phyloP scores from a whole-genome alignment of 2,329 filamentous ascomycete species.

The Ophiosphaerella herpotricha region DNA sequence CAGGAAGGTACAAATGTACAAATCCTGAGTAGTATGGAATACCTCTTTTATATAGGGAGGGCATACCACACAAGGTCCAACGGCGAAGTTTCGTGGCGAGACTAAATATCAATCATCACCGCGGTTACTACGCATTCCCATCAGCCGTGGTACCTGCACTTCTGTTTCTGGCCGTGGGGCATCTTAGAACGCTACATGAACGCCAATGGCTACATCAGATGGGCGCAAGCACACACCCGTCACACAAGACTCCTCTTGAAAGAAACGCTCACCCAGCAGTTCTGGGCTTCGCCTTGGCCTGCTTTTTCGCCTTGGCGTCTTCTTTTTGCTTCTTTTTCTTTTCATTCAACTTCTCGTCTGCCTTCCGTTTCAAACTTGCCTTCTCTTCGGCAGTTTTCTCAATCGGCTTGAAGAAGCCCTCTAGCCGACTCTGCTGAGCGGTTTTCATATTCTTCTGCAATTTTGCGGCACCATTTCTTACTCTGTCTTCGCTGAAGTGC shows the following conservation, averaged over 20 bases:
- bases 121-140: background rate
- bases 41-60: too few relatives aligned
- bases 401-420: constrained; percentile 95
- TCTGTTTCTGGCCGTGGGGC: background rate
- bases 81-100: too few relatives aligned
- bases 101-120: too few relatives aligned
- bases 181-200: constrained; percentile 2
- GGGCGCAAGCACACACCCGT: constrained; percentile 6
- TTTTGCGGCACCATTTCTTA: constrained; percentile 75
- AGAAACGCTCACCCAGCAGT: constrained; percentile 13
- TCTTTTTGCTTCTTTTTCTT: constrained; percentile 96
- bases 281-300: constrained; percentile 79
- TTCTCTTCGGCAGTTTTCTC: constrained; percentile 88
- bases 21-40: too few relatives aligned
- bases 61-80: too few relatives aligned
- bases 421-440: constrained; percentile 85
- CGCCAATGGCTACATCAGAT: constrained; percentile 2
- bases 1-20: too few relatives aligned
- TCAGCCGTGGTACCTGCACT: background rate
- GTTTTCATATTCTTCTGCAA: constrained; percentile 90
- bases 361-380: constrained; percentile 84
- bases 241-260: background rate
- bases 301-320: constrained; percentile 94
- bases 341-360: constrained; percentile 87
- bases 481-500: constrained; percentile 94